These are phyloP conservation scores for Coriolopsis trogii DNA, from an alignment of 1,284 basidiomycete species.

Conservation along the genomic window DNA sequence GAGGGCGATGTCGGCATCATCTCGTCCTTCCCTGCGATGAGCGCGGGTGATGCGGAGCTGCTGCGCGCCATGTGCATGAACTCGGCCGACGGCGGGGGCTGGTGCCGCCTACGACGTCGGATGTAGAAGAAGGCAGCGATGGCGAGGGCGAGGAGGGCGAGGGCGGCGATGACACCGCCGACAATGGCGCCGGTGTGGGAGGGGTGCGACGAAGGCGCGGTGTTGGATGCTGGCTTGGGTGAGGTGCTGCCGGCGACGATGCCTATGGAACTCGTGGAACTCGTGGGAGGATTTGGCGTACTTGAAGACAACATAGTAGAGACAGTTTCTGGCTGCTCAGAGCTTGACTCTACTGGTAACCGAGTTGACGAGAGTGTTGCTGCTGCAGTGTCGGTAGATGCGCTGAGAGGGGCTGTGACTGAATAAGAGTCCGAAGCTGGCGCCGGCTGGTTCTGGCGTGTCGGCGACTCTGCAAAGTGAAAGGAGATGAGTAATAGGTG, in stretches of 20 bases:
- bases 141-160: slow-evolving; percentile 12
- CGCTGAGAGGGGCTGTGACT: no score
- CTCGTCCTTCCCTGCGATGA: background rate
- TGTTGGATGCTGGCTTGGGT: background rate
- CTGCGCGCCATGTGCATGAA: slow-evolving; percentile 22
- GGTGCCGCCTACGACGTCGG: slow-evolving; percentile 14
- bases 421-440: no score
- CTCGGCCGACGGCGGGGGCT: slow-evolving; percentile 28
- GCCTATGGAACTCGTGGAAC: background rate
- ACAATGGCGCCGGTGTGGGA: slow-evolving; percentile 20
- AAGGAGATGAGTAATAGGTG: no score
- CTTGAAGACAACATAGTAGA: no score
- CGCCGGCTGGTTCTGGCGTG: no score
- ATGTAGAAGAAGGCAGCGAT: slow-evolving; percentile 3
- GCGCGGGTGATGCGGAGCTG: background rate
- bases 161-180: slow-evolving; percentile 25
- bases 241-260: background rate
- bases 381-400: no score
- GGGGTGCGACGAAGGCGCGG: background rate
- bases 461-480: no score
- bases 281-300: no score
- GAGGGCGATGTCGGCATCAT: background rate
- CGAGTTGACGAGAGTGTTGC: no score
- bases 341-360: no score
- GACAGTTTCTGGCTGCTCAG: no score